Evolutionary conservation across 352 stramenopile genomes (phyloP).

Genomic region (Globisporangium acanthophoron): DNA sequence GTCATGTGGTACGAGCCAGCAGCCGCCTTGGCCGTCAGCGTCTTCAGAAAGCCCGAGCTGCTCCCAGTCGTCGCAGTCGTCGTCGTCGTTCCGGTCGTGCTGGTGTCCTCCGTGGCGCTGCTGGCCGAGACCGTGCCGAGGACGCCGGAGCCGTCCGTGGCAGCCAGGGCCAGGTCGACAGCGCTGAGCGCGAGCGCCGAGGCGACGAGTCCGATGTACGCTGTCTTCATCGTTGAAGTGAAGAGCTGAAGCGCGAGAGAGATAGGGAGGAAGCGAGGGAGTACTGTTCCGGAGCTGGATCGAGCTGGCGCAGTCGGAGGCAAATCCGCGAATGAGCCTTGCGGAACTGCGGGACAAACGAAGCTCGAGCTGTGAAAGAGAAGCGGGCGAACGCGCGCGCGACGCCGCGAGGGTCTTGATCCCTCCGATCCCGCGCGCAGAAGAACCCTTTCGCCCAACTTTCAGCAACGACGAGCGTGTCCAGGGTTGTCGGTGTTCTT

Average conservation of each 20-base stretch:
- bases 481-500: not conserved
- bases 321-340: conserved; percentile 9
- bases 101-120: conserved; percentile 14
- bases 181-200: conserved; percentile 15
- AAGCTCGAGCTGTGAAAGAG: not conserved
- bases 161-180: conserved; percentile 9
- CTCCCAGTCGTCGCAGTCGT: conserved; percentile 3
- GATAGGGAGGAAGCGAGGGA: not conserved
- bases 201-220: conserved; percentile 1
- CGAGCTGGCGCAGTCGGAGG: conserved; percentile 2
- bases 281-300: not conserved
- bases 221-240: conserved; percentile 9
- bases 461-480: not conserved
- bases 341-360: too few relatives aligned
- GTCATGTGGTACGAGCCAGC: conserved; percentile 57
- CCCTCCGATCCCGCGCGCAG: conserved; percentile 4
- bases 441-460: not conserved
- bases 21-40: conserved; percentile 12
- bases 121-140: conserved; percentile 14
- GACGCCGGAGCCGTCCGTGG: conserved; percentile 13
- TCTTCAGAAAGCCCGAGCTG: conserved; percentile 13
- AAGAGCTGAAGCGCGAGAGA: not conserved
- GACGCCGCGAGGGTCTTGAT: conserved; percentile 1
- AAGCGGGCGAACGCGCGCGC: not conserved
- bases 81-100: conserved; percentile 1